Base-by-base conservation (phyloP, 192 early-diverging fungal species). In the Backusella westeae region DNA sequence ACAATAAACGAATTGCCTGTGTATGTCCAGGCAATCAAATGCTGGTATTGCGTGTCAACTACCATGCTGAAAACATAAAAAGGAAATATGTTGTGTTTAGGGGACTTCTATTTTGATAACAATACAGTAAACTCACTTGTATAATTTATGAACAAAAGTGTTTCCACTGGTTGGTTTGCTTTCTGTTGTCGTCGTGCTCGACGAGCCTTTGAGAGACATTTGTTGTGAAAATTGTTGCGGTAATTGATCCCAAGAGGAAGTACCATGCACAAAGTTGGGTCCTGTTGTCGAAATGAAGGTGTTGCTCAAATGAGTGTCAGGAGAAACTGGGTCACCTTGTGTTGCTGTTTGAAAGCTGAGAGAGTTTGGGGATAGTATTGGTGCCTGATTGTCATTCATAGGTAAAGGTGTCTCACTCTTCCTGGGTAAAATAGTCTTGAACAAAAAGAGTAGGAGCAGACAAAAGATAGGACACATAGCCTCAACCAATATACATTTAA, bases 1-100 rank as follows among this genome's bases (percentile, higher is more conserved):
- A 97, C 94, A 75, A 94, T 91, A 77, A 97, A 97, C 15, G 95
- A 95, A 1, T 90, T 90, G 21, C 95, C 95, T 26, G 90, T 87
- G 72, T 91, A 91, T 83, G 91, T 95, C 95, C 95, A 97, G 17
- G 90, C 90, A 74, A 97, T 97, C 73, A 95, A 84, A 80, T 95
- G 91, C 79, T 95, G 93, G 80, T 95, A 94, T 75, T 90, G 86
- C 75, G 86, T 89, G 82, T 97, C 96, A 77, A 92, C 83, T 65
- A 97, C 93, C 94, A 97, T 96, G 80, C 88, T 89, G 75, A 0
- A 70, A 63, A 59, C 8, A 73, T 8, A 63, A 63, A 36, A 42
- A 7, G 35, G 8, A 34, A 21, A 73, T 52, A 52, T 6, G 26
- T 56, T 74, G 34, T 6, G 26, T 36, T 74, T 34, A 74, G 32